A percentile compares a stretch with the other conserved stretches of the same genome.
Evolutionary conservation across 108 stramenopile species (phyloP).

Genomic region (Cyclotella distinguenda): DNA sequence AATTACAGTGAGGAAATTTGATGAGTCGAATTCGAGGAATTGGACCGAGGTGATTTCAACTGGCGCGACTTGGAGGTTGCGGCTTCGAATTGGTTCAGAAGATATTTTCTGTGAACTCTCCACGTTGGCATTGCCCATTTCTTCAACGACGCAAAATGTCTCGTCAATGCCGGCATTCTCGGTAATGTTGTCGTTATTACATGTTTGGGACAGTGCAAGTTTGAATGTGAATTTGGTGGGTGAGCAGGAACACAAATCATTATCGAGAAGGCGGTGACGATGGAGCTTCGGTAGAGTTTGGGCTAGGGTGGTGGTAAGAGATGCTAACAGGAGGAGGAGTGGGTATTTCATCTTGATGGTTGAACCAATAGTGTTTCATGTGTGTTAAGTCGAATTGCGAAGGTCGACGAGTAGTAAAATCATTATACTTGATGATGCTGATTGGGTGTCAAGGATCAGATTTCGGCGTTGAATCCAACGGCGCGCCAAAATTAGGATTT

Average conservation of each 20-base stretch:
- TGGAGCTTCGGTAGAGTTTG: too few relatives aligned
- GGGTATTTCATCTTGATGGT: neutral
- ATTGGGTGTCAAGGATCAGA: neutral
- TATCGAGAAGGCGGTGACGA: neutral
- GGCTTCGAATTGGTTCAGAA: constrained; percentile 1
- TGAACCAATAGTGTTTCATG: neutral
- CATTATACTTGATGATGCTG: too few relatives aligned
- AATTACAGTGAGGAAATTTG: constrained; percentile 18
- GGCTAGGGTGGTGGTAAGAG: neutral
- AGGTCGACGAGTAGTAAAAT: too few relatives aligned
- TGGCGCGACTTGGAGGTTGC: neutral
- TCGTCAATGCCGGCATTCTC: constrained; percentile 16
- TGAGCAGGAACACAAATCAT: constrained; percentile 25
- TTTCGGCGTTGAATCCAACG: neutral
- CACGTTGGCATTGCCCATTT: neutral
- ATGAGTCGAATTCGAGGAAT: constrained; percentile 34
- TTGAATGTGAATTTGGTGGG: constrained; percentile 22
- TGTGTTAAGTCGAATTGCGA: neutral
- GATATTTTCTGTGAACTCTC: neutral
- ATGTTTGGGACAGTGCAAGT: constrained; percentile 15
- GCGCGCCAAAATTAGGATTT: neutral
- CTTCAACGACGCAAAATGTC: constrained; percentile 23
- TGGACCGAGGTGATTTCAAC: constrained; percentile 41
- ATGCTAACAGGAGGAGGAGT: neutral
- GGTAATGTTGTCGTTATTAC: constrained; percentile 13